phyloP scores from a whole-genome alignment of 768 basidiomycete genomes.

The Mycena metata region DNA sequence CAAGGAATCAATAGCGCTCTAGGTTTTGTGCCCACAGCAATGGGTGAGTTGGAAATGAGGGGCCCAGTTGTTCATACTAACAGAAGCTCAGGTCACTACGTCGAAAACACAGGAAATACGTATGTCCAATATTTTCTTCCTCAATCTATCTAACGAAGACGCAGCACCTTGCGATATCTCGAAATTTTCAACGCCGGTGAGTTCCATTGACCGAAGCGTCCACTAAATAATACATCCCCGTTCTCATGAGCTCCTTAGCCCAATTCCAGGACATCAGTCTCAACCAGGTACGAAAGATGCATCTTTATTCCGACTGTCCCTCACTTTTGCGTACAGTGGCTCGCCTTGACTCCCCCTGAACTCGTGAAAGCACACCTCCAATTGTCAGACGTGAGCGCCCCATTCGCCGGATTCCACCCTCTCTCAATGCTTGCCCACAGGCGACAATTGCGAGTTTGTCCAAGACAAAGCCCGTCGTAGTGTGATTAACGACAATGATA shows the following conservation, averaged over 20 bases:
- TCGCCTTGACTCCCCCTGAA: constrained; percentile 61
- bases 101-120: constrained; percentile 67
- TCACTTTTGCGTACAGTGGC: constrained; percentile 47
- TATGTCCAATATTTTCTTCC: background rate
- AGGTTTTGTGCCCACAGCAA: constrained; percentile 71
- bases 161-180: constrained; percentile 57
- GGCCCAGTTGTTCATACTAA: background rate
- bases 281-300: constrained; percentile 53
- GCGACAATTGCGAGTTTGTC: constrained; percentile 38
- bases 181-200: constrained; percentile 62
- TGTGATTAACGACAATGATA: constrained; percentile 15
- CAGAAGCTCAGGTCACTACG: constrained; percentile 58
- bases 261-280: constrained; percentile 57
- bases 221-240: background rate
- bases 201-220: constrained; percentile 3
- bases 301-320: no score
- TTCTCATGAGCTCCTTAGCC: constrained; percentile 36
- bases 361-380: constrained; percentile 62
- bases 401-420: no score
- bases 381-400: constrained; percentile 49
- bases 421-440: constrained; percentile 1
- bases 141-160: background rate
- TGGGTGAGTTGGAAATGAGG: constrained; percentile 53
- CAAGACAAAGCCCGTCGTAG: constrained; percentile 37
- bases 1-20: constrained; percentile 1